A percentile compares a stretch with the other conserved stretches of the same genome.
phyloP scores from a whole-genome alignment of 495 filamentous ascomycete species.

The Glutinoglossum americanum region DNA sequence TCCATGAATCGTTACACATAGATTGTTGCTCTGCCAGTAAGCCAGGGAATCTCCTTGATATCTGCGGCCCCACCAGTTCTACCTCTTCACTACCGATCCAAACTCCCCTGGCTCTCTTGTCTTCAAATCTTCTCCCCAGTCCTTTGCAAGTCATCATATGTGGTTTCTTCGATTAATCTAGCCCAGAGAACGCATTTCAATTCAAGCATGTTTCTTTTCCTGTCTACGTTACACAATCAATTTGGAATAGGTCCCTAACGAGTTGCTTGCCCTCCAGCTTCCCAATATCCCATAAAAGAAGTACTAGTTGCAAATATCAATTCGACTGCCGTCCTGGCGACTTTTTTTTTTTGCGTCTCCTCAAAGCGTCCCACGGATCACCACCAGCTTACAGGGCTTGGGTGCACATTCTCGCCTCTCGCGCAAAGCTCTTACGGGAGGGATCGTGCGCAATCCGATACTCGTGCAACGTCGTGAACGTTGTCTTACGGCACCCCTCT shows the following conservation, averaged over 20 bases:
- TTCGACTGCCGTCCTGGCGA: neutral
- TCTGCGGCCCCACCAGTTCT: neutral
- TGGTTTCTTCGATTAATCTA: neutral
- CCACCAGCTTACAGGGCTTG: neutral
- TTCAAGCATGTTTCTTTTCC: neutral
- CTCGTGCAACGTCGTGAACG: neutral
- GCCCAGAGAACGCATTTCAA: neutral
- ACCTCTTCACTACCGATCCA: neutral
- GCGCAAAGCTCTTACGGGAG: neutral
- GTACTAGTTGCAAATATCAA: neutral
- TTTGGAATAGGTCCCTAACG: neutral
- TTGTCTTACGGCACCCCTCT: neutral
- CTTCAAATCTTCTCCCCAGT: neutral
- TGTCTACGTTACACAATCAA: neutral
- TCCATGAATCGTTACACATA: neutral
- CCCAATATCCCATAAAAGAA: neutral
- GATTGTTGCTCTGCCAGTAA: neutral
- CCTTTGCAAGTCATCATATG: neutral
- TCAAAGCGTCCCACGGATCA: neutral
- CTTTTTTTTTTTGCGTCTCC: neutral
- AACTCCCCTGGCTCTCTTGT: neutral
- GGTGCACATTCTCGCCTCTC: neutral
- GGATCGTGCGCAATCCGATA: neutral
- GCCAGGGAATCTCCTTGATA: neutral
- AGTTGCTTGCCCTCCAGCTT: neutral